Evolutionary conservation across 2,329 filamentous ascomycete genomes (phyloP), one percentile per base, ranked within the genome.

Genomic region (Fusarium sp.): DNA sequence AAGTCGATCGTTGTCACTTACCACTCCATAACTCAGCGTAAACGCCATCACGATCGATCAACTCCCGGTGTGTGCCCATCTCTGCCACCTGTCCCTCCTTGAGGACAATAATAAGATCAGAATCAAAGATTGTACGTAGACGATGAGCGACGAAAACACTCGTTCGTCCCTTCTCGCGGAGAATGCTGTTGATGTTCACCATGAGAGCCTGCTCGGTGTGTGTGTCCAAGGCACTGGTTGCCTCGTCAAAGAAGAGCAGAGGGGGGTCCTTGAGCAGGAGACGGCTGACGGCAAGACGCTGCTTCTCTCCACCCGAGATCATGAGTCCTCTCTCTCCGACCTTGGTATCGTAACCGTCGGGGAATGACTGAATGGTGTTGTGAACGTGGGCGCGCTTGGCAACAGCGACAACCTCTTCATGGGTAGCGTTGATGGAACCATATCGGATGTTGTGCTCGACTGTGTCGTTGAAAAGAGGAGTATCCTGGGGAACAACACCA

Each of bases 401-500:
- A 0, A 93, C 96, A 30, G 90, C 90, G 14, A 89, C 79, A 10
- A 99, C 91, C 60, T 90, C 85, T 32, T 93, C 93, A 12, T 87
- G 84, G 0, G 90, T 86, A 0, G 95, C 94, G 48, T 89, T 88
- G 68, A 98, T 87, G 71, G 92, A 88, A 53, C 96, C 96, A 78
- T 99, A 99, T 68, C 90, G 91, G 75, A 99, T 97, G 78, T 99
- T 99, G 79, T 98, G 93, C 77, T 92, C 92, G 62, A 99, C 95
- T 0, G 94, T 96, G 76, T 97, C 94, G 79, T 99, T 99, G 85
- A 99, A 99, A 2, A 99, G 85, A 0, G 96, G 94, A 1, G 96
- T 98, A 74, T 99, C 96, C 78, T 99, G 97, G 0, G 96, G 96
- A 1, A 99, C 96, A 18, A 99, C 95, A 23, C 96, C 96, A 69